Conservation (phyloP, 495 filamentous ascomycete species). For the Chaetomium cochliodes region DNA sequence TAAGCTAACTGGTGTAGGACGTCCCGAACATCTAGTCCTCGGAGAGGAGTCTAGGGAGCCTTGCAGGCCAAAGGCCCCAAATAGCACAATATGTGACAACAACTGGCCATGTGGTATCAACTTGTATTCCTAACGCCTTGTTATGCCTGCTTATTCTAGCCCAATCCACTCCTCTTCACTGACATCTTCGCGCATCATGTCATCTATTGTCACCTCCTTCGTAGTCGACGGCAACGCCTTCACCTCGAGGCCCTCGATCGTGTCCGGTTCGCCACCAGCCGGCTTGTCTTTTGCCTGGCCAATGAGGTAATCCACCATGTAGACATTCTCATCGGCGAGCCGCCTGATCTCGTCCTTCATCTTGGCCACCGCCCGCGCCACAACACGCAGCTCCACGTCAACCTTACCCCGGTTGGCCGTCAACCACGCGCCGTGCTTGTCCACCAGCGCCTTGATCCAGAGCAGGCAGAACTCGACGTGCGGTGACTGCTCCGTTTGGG, state of each 20-base stretch:
- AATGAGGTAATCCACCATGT: conserved; percentile 77
- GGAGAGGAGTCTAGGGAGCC: neutral
- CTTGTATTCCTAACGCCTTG: conserved; percentile 19
- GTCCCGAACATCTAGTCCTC: conserved; percentile 14
- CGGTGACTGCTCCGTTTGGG: conserved; percentile 82
- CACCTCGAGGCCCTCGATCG: conserved; percentile 21
- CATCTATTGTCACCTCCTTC: conserved; percentile 32
- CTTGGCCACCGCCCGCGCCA: conserved; percentile 71
- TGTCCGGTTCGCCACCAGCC: conserved; percentile 24
- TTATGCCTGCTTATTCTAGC: conserved; percentile 43
- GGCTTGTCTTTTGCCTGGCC: conserved; percentile 37
- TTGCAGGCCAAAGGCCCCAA: neutral
- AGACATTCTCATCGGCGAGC: conserved; percentile 81
- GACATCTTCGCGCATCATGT: conserved; percentile 36
- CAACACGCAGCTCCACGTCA: conserved; percentile 74
- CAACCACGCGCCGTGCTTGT: conserved; percentile 77
- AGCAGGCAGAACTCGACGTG: conserved; percentile 91
- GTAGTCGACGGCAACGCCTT: conserved; percentile 32
- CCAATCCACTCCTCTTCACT: conserved; percentile 56
- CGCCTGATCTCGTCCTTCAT: conserved; percentile 72
- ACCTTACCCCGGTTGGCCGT: conserved; percentile 73
- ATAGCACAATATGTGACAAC: conserved; percentile 10
- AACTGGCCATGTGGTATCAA: conserved; percentile 7
- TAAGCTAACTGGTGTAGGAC: conserved; percentile 18
- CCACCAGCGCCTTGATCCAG: conserved; percentile 86